phyloP scores from a whole-genome alignment of 2,329 filamentous ascomycete species.

The Penicillium capsulatum region DNA sequence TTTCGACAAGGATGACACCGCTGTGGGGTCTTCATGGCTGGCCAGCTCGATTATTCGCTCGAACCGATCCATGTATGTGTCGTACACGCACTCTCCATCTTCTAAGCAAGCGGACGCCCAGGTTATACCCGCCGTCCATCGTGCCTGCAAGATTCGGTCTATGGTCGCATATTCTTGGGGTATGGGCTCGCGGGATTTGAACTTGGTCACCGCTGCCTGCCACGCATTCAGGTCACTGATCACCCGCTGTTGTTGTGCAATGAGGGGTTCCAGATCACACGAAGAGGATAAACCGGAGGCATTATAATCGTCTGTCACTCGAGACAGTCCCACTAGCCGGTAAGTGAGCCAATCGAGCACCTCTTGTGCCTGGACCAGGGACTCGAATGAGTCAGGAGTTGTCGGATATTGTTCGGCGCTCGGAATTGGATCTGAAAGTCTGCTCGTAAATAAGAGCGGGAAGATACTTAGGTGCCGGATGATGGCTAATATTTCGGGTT shows the following conservation, averaged over 20 bases:
- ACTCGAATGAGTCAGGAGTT: slow-evolving; percentile 5
- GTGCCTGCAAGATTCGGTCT: slow-evolving; percentile 2
- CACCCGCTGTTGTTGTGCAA: not conserved
- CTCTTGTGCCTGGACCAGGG: slow-evolving; percentile 3
- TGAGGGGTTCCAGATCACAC: not conserved
- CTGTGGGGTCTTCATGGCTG: not conserved
- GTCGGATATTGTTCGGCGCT: not conserved
- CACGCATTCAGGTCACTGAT: slow-evolving; percentile 1
- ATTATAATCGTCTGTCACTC: slow-evolving; percentile 1
- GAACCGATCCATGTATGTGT: slow-evolving; percentile 3
- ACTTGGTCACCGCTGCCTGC: not conserved
- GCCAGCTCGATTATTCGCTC: slow-evolving; percentile 4
- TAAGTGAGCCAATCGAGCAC: slow-evolving; percentile 3
- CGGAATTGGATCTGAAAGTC: not conserved
- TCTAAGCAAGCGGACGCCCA: slow-evolving; percentile 2
- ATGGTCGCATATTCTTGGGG: not conserved
- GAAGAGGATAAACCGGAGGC: not conserved
- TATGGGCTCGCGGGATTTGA: not conserved
- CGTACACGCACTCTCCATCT: slow-evolving; percentile 1
- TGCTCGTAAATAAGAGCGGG: slow-evolving; percentile 1
- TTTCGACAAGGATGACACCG: slow-evolving; percentile 1
- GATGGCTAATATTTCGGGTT: slow-evolving; percentile 1
- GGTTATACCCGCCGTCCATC: slow-evolving; percentile 6
- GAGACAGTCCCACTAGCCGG: slow-evolving; percentile 1
- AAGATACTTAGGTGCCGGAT: slow-evolving; percentile 4